These are phyloP conservation scores for Gonapodya prolifera DNA, from an alignment of 192 early-diverging fungal genomes.

Conservation along the genomic window DNA sequence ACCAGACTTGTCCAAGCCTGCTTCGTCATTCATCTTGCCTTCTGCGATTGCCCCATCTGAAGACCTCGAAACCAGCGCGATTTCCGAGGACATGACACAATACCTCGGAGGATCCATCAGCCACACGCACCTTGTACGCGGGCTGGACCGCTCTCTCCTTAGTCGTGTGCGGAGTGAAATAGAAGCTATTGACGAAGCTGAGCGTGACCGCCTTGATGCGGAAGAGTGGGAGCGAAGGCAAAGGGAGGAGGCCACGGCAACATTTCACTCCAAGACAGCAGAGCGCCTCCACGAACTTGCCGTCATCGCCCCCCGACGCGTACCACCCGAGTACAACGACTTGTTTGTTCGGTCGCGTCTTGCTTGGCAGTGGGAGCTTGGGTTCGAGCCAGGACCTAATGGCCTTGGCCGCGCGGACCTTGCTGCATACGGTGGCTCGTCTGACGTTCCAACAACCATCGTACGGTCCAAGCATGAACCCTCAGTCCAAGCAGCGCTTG, in stretches of 20 bases:
- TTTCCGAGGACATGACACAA: neutral
- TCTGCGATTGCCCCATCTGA: neutral
- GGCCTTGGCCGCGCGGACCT: neutral
- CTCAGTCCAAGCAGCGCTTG: neutral
- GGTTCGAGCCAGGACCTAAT: neutral
- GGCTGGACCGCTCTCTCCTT: neutral
- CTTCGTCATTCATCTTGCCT: neutral
- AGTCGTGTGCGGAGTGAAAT: neutral
- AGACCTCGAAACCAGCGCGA: neutral
- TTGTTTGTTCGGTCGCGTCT: neutral
- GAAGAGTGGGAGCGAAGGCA: neutral
- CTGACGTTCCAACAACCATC: neutral
- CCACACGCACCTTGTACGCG: neutral
- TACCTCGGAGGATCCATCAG: neutral
- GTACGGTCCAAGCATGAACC: neutral
- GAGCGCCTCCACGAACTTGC: neutral
- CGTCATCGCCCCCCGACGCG: neutral
- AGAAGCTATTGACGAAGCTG: neutral
- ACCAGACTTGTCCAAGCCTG: neutral
- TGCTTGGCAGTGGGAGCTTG: neutral
- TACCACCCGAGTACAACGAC: neutral
- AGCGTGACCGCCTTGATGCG: neutral
- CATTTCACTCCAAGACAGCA: neutral
- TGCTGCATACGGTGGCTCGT: neutral
- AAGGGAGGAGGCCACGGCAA: neutral